These are phyloP conservation scores for Syzygium syzygioides DNA, from an alignment of 441 rosid species.

Conservation along the genomic window DNA sequence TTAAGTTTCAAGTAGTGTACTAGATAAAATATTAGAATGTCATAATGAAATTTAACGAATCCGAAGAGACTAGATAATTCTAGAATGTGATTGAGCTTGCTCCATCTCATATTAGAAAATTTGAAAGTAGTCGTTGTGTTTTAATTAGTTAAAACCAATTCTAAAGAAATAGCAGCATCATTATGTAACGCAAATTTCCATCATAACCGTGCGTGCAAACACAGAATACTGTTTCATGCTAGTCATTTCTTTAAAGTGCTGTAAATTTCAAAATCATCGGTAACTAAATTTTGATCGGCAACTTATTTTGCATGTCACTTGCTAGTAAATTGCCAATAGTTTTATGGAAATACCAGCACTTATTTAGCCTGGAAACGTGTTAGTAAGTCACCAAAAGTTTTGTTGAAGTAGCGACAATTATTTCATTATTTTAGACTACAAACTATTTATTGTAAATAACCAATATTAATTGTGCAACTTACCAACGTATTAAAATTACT, in stretches of 20 bases:
- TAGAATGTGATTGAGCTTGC: background rate
- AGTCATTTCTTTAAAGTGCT: background rate
- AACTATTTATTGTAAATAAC: background rate
- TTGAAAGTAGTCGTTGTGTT: too few species aligned
- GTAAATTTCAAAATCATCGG: background rate
- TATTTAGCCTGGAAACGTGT: background rate
- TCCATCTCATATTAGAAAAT: too few species aligned
- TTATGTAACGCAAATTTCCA: too few species aligned
- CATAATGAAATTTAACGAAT: background rate
- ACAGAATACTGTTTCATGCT: too few species aligned
- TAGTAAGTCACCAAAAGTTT: background rate
- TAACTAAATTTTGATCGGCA: background rate
- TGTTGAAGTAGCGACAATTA: rapidly evolving
- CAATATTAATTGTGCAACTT: background rate
- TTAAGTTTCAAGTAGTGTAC: background rate
- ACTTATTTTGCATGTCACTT: too few species aligned
- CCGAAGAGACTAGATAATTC: too few species aligned
- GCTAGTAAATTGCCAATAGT: background rate
- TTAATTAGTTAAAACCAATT: too few species aligned
- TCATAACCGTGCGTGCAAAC: too few species aligned
- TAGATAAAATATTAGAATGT: background rate
- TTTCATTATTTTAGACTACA: background rate
- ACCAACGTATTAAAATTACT: rapidly evolving
- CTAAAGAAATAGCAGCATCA: too few species aligned
- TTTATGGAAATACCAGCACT: background rate